phyloP scores from a whole-genome alignment of 192 early-diverging fungal species.

The Gamsiella multidivaricata region DNA sequence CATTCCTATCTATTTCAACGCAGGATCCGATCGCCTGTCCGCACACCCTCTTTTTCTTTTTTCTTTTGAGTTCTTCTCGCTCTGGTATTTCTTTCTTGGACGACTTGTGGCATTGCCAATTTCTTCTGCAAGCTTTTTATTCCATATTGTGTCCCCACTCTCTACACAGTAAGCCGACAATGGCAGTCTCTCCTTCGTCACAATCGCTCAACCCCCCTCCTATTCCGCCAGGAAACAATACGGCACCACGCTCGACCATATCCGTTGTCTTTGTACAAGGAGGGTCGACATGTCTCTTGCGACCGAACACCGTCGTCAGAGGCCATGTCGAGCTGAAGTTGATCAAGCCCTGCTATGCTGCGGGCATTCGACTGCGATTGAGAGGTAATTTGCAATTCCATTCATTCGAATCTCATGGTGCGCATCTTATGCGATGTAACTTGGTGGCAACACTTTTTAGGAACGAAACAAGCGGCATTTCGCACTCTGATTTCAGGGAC shows the following conservation, averaged over 20 bases:
- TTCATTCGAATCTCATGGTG: too few relatives aligned
- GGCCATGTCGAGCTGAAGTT: constrained; percentile 51
- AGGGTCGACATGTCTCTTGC: constrained; percentile 39
- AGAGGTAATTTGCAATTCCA: constrained; percentile 26
- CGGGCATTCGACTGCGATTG: constrained; percentile 41
- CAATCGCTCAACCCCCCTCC: not conserved
- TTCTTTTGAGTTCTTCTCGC: too few relatives aligned
- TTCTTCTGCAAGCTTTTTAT: not conserved
- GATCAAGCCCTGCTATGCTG: constrained; percentile 45
- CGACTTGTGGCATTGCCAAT: not conserved
- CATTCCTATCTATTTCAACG: not conserved
- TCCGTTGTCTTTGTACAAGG: constrained; percentile 39
- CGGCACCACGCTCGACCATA: constrained; percentile 23
- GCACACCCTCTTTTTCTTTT: not conserved
- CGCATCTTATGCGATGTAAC: not conserved
- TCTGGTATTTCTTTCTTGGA: too few relatives aligned
- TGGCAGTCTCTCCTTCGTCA: not conserved
- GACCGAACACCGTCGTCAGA: constrained; percentile 42
- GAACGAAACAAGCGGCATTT: too few relatives aligned
- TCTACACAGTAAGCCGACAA: not conserved
- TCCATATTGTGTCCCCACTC: not conserved
- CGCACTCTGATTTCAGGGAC: not conserved
- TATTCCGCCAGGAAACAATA: not conserved
- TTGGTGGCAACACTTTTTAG: not conserved
- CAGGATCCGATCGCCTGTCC: too few relatives aligned